Base-by-base conservation (phyloP, 768 basidiomycete species). In the Suillus alpinus region DNA sequence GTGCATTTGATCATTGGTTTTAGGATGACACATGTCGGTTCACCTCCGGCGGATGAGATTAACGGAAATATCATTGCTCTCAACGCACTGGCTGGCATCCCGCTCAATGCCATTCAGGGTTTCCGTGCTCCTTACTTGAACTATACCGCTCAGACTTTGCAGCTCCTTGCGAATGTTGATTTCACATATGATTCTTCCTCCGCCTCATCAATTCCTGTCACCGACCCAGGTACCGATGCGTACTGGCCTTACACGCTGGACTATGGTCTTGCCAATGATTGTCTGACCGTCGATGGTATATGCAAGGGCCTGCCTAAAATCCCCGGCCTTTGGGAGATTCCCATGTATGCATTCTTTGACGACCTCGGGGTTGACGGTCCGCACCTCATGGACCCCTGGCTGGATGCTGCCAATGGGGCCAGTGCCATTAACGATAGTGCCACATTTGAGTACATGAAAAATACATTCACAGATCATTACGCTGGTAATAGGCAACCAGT, bases 161-260 rank as follows among this genome's bases (percentile, higher is more conserved):
- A 81, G 65, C 67, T 78, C 39, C 81, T 93, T 29, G 73, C 78
- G 34, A 68, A 75, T 3, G 77, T 86, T 13, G 76, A 80, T 61
- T 92, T 92, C 76, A 81, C 83, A 1, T 93, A 92, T 72, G 91
- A 93, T 67, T 87, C 87, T 6, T 83, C 81, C 23, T 69, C 86
- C 0, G 75, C 83, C 1, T 77, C 88, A 0, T 81, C 88, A 1
- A 77, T 85, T 13, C 87, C 88, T 8, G 89, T 90, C 44, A 86
- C 84, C 14, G 84, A 86, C 56, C 76, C 80, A 16, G 71, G 76
- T 53, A 88, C 90, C 0, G 90, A 93, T 67, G 89, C 90, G 4
- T 92, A 71, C 72, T 93, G 91, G 91, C 91, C 91, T 0, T 92
- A 92, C 71, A 89, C 88, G 0, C 80, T 93, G 56, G 91, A 93